phyloP scores from a whole-genome alignment of 257 asterid species.

The Hygrophila difformis region DNA sequence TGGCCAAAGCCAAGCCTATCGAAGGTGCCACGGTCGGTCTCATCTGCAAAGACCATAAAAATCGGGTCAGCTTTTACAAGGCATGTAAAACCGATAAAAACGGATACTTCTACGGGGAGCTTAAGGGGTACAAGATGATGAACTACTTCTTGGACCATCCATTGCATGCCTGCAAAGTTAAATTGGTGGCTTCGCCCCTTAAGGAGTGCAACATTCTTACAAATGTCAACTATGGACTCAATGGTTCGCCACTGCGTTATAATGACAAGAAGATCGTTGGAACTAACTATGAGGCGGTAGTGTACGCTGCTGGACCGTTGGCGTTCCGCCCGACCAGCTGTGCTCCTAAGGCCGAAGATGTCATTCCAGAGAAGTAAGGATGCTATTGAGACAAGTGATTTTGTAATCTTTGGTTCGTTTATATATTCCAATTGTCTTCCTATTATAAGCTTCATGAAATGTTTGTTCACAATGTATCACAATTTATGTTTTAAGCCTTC shows the following conservation, averaged over 20 bases:
- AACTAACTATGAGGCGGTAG: conserved; percentile 46
- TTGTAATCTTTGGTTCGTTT: too few relatives aligned
- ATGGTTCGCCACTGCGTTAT: conserved; percentile 58
- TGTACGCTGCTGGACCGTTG: conserved; percentile 67
- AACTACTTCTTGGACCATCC: conserved; percentile 78
- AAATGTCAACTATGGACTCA: conserved; percentile 66
- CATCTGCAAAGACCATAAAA: conserved; percentile 70
- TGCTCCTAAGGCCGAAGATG: conserved; percentile 41
- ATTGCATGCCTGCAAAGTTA: conserved; percentile 71
- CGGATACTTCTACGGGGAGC: conserved; percentile 73
- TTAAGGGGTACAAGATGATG: conserved; percentile 66
- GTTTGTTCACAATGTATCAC: too few relatives aligned
- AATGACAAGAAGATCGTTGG: conserved; percentile 49
- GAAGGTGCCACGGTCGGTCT: conserved; percentile 47
- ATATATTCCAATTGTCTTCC: too few relatives aligned
- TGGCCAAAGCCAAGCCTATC: conserved; percentile 50
- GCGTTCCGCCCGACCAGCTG: conserved; percentile 74
- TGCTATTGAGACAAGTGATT: too few relatives aligned
- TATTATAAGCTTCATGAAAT: too few relatives aligned
- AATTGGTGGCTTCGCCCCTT: conserved; percentile 61
- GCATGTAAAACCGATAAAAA: conserved; percentile 45
- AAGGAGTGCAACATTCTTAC: conserved; percentile 47
- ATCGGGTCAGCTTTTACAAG: conserved; percentile 59
- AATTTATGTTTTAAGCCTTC: too few relatives aligned
- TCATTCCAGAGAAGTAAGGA: too few relatives aligned